Conservation (phyloP, 2,329 filamentous ascomycete species). For the Fusarium cyanostomum region DNA sequence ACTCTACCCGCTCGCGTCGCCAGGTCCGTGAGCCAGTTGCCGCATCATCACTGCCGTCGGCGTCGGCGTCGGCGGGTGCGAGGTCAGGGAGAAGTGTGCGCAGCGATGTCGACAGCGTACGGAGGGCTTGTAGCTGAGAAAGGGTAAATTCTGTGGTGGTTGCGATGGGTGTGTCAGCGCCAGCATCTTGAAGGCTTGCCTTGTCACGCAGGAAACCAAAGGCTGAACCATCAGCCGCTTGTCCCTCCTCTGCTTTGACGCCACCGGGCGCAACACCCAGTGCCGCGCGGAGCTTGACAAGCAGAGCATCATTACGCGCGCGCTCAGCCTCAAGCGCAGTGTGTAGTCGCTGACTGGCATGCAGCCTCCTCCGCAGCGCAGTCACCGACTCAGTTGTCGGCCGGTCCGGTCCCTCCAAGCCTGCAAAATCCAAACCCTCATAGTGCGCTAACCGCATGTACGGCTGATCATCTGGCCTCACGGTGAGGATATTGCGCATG, state of each 20-base stretch:
- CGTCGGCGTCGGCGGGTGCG: slow-evolving; percentile 40
- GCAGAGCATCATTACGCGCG: slow-evolving; percentile 75
- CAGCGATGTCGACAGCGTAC: slow-evolving; percentile 69
- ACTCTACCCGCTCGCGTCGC: slow-evolving; percentile 77
- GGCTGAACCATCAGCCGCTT: slow-evolving; percentile 37
- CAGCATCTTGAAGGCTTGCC: slow-evolving; percentile 60
- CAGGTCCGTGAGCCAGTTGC: slow-evolving; percentile 61
- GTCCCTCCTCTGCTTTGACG: slow-evolving; percentile 40
- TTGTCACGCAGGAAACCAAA: slow-evolving; percentile 68
- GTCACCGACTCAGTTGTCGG: slow-evolving; percentile 75
- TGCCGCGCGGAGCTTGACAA: slow-evolving; percentile 67
- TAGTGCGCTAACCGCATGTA: slow-evolving; percentile 91
- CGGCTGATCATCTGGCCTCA: slow-evolving; percentile 73
- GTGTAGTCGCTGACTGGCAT: slow-evolving; percentile 82
- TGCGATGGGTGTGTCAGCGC: slow-evolving; percentile 65
- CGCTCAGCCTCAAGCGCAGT: slow-evolving; percentile 74
- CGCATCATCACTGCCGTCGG: slow-evolving; percentile 42
- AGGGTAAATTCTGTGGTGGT: slow-evolving; percentile 82
- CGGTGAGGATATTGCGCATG: slow-evolving; percentile 82
- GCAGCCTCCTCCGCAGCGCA: slow-evolving; percentile 75
- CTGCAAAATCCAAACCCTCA: slow-evolving; percentile 67
- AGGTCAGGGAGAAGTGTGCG: slow-evolving; percentile 74
- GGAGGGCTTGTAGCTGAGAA: slow-evolving; percentile 83
- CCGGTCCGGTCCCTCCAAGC: slow-evolving; percentile 32
- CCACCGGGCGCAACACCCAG: slow-evolving; percentile 47